These are phyloP conservation scores for Candida saitoana DNA, from an alignment of 805 yeast genomes.

Conservation along the genomic window DNA sequence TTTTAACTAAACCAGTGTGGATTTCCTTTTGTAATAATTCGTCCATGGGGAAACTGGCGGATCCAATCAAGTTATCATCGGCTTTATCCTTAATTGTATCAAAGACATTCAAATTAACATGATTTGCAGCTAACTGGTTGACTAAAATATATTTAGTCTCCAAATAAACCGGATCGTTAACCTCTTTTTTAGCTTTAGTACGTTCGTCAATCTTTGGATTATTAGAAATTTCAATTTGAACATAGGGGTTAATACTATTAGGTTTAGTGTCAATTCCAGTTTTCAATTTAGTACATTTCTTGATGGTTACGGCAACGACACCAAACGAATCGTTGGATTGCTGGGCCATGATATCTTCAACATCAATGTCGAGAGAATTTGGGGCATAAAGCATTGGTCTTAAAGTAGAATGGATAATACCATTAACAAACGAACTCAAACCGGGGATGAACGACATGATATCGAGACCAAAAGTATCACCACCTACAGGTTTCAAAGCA, in stretches of 20 bases:
- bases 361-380: slow-evolving; percentile 70
- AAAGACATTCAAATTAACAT: slow-evolving; percentile 48
- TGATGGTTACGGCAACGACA: slow-evolving; percentile 59
- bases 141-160: slow-evolving; percentile 62
- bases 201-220: slow-evolving; percentile 44
- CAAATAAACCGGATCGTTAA: slow-evolving; percentile 60
- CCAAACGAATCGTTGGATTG: slow-evolving; percentile 68
- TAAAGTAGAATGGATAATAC: slow-evolving; percentile 62
- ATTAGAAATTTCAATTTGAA: slow-evolving; percentile 34
- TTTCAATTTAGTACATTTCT: slow-evolving; percentile 49
- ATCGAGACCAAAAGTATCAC: slow-evolving; percentile 83
- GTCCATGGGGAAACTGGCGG: slow-evolving; percentile 51
- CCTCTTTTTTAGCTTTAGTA: slow-evolving; percentile 55
- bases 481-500: slow-evolving; percentile 81
- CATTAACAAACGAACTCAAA: slow-evolving; percentile 65
- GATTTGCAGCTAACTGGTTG: slow-evolving; percentile 51
- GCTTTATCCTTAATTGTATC: slow-evolving; percentile 52
- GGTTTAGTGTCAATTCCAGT: slow-evolving; percentile 36
- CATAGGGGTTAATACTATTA: slow-evolving; percentile 52
- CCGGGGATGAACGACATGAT: slow-evolving; percentile 84
- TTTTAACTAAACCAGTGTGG: slow-evolving; percentile 40
- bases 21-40: slow-evolving; percentile 55
- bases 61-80: slow-evolving; percentile 47
- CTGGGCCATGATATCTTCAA: slow-evolving; percentile 64
- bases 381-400: slow-evolving; percentile 83